phyloP scores from a whole-genome alignment of 2,329 filamentous ascomycete species.

The Fusarium albidum region DNA sequence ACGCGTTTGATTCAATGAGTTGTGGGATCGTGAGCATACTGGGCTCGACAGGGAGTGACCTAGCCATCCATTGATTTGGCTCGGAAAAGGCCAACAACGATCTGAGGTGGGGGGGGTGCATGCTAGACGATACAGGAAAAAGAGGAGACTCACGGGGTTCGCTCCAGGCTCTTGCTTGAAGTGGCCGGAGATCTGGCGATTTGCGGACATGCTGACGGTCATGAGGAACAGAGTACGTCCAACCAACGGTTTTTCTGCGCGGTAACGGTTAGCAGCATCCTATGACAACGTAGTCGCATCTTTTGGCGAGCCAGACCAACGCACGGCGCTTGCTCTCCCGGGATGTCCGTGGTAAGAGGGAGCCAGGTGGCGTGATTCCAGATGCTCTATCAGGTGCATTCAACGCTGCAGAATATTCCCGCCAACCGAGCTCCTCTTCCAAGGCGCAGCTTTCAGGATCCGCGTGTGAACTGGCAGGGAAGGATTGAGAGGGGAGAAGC shows the following conservation, averaged over 20 bases:
- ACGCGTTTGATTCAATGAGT: constrained; percentile 15
- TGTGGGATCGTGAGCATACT: constrained; percentile 3
- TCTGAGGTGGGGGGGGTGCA: neutral
- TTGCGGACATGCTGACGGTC: constrained; percentile 42
- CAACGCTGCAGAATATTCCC: constrained; percentile 31
- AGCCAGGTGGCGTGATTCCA: constrained; percentile 37
- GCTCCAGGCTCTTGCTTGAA: constrained; percentile 43
- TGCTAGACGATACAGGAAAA: constrained; percentile 4
- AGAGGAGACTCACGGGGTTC: constrained; percentile 40
- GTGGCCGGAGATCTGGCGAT: constrained; percentile 40
- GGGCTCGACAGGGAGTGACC: neutral
- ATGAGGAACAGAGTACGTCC: constrained; percentile 29
- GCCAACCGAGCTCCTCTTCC: constrained; percentile 28
- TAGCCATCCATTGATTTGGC: neutral
- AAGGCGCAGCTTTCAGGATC: constrained; percentile 30
- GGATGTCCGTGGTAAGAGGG: constrained; percentile 34
- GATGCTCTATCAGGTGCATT: constrained; percentile 30
- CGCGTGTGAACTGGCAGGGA: constrained; percentile 28
- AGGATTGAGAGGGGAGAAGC: constrained; percentile 17
- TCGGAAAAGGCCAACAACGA: neutral
- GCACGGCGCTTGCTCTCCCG: constrained; percentile 23
- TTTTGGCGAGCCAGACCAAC: constrained; percentile 21
- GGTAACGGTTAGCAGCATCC: constrained; percentile 30
- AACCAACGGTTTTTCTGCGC: constrained; percentile 22
- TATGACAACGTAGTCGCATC: constrained; percentile 18